Evolutionary conservation across 2,329 filamentous ascomycete species (phyloP).

Genomic region (Rhytidhysteron rufulum): DNA sequence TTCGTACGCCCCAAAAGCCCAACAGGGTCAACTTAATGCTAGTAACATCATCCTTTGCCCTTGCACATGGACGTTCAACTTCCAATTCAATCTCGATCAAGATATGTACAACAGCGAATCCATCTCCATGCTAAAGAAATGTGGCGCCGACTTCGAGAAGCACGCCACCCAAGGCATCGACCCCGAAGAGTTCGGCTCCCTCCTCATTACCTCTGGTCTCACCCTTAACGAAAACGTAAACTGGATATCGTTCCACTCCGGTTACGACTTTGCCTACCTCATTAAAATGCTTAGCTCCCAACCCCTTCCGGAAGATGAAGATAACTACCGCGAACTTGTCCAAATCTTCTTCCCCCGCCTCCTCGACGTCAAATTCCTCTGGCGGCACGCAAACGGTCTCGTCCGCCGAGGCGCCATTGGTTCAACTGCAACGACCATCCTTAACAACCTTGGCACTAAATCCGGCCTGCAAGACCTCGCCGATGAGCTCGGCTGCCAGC

Average conservation of each 20-base stretch:
- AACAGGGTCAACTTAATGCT: constrained; percentile 48
- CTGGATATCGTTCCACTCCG: constrained; percentile 97
- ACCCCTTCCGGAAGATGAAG: constrained; percentile 81
- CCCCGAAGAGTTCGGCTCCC: constrained; percentile 78
- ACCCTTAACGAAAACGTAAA: constrained; percentile 83
- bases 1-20: constrained; percentile 38
- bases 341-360: constrained; percentile 90
- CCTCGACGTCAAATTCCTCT: constrained; percentile 95
- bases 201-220: constrained; percentile 87
- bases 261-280: constrained; percentile 96
- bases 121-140: constrained; percentile 83
- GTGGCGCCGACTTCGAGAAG: constrained; percentile 85
- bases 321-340: constrained; percentile 83
- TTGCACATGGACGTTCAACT: constrained; percentile 99
- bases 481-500: constrained; percentile 85
- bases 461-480: constrained; percentile 91
- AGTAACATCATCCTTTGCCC: constrained; percentile 62
- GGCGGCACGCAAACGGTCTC: constrained; percentile 76
- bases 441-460: constrained; percentile 84
- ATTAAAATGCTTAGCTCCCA: constrained; percentile 87
- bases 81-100: constrained; percentile 87
- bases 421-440: constrained; percentile 61
- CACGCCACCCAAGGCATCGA: constrained; percentile 89
- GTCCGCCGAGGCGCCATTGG: constrained; percentile 48
- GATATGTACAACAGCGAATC: constrained; percentile 98